Percentiles rank a stretch among this genome's conserved stretches.
These are phyloP conservation scores for Oenanthe javanica DNA, from an alignment of 140 eudicot genomes.

Conservation along the genomic window DNA sequence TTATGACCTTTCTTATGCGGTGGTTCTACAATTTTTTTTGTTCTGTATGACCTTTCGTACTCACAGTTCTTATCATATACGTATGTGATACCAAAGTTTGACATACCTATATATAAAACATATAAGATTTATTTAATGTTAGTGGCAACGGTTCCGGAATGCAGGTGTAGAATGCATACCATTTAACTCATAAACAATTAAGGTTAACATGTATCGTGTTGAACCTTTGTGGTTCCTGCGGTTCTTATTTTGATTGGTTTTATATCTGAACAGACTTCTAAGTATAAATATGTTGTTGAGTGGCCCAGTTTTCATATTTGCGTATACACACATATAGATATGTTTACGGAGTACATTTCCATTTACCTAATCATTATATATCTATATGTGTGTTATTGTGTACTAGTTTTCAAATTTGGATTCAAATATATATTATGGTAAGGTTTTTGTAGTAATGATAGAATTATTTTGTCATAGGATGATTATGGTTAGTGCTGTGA, in stretches of 20 bases:
- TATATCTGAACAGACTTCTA: neutral
- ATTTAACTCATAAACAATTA: neutral
- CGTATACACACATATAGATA: neutral
- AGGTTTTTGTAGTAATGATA: neutral
- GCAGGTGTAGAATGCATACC: neutral
- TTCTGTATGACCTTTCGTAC: neutral
- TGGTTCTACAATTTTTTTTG: neutral
- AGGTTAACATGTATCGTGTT: neutral
- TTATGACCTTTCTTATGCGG: neutral
- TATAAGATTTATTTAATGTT: neutral
- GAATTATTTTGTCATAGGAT: slow-evolving; percentile 43
- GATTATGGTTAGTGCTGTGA: slow-evolving; percentile 95
- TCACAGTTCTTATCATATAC: neutral
- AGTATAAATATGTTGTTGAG: no score
- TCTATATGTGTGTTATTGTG: no score
- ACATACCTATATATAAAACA: neutral
- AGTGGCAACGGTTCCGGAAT: neutral
- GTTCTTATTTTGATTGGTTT: neutral
- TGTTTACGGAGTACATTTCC: neutral
- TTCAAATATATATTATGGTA: neutral
- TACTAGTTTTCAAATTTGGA: neutral
- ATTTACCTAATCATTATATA: neutral
- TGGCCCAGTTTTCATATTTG: neutral
- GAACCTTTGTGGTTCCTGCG: neutral
- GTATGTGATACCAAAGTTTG: neutral